These are phyloP conservation scores for Caloboletus inedulis DNA, from an alignment of 1,284 basidiomycete genomes.

Conservation along the genomic window DNA sequence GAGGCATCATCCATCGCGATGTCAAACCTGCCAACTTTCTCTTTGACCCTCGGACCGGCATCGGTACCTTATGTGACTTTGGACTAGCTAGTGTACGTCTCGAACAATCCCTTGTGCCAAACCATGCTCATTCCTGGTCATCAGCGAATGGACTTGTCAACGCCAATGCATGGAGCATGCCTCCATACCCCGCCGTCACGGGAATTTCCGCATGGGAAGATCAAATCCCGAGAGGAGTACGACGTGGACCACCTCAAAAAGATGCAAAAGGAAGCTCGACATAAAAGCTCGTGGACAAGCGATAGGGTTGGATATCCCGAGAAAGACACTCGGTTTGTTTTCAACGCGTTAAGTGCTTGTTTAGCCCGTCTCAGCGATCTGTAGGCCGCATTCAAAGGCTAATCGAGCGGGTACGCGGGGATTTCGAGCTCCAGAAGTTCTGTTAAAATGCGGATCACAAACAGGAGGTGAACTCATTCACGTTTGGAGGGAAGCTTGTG, in stretches of 20 bases:
- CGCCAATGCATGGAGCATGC: slow-evolving; percentile 54
- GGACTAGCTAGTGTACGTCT: slow-evolving; percentile 84
- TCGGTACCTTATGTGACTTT: slow-evolving; percentile 93
- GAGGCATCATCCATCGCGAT: slow-evolving; percentile 92
- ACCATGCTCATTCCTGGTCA: slow-evolving; percentile 8
- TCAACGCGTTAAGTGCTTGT: slow-evolving; percentile 3
- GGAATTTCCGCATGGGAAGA: slow-evolving; percentile 65
- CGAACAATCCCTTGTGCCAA: slow-evolving; percentile 2
- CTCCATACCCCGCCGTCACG: slow-evolving; percentile 67
- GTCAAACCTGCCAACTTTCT: slow-evolving; percentile 99
- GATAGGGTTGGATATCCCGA: slow-evolving; percentile 74
- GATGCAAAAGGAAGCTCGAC: slow-evolving; percentile 61
- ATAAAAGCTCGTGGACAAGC: slow-evolving; percentile 50
- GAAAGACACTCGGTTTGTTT: slow-evolving; percentile 57
- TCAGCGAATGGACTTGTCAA: slow-evolving; percentile 55
- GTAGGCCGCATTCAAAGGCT: slow-evolving; percentile 83
- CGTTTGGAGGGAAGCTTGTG: slow-evolving; percentile 1
- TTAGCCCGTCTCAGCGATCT: slow-evolving; percentile 9
- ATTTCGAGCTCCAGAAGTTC: slow-evolving; percentile 95
- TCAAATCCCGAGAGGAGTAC: slow-evolving; percentile 39
- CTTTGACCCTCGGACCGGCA: slow-evolving; percentile 81
- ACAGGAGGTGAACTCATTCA: slow-evolving; percentile 65
- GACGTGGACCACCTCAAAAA: slow-evolving; percentile 45
- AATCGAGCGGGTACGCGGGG: slow-evolving; percentile 97
- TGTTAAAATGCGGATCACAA: slow-evolving; percentile 94